Evolutionary conservation across 108 stramenopile genomes (phyloP).

Genomic region (Cyclostephanos tholiformis): DNA sequence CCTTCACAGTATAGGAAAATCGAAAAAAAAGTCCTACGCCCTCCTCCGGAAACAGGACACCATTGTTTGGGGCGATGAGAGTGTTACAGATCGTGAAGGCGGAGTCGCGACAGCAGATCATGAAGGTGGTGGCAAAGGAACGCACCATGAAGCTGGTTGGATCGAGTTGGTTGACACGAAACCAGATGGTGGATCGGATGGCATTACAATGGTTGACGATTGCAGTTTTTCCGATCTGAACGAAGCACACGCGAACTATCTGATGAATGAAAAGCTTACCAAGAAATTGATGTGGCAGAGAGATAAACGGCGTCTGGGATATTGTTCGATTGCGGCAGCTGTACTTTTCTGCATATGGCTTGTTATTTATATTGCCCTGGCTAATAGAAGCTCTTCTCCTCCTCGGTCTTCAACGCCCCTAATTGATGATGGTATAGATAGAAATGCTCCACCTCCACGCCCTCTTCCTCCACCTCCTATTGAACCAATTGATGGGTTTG

Average conservation of each 20-base stretch:
- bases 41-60: slow-evolving; percentile 5
- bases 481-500: slow-evolving; percentile 4
- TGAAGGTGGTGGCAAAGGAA: background rate
- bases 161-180: slow-evolving; percentile 2
- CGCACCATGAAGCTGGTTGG: background rate
- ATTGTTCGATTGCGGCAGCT: background rate
- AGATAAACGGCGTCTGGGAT: slow-evolving; percentile 16
- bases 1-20: slow-evolving; percentile 31
- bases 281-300: slow-evolving; percentile 19
- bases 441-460: slow-evolving; percentile 23
- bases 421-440: slow-evolving; percentile 10
- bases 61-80: slow-evolving; percentile 49
- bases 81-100: background rate
- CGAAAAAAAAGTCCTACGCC: slow-evolving; percentile 7
- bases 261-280: slow-evolving; percentile 20
- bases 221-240: slow-evolving; percentile 33
- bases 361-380: slow-evolving; percentile 10
- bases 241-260: slow-evolving; percentile 16
- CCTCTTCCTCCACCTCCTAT: slow-evolving; percentile 23
- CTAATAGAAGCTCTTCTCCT: background rate
- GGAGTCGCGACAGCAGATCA: background rate
- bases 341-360: slow-evolving; percentile 17
- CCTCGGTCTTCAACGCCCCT: slow-evolving; percentile 10
- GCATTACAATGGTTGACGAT: slow-evolving; percentile 19
- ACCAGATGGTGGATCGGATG: background rate